Evolutionary conservation across 768 basidiomycete genomes (phyloP).

Genomic region (Podaxis rugospora): DNA sequence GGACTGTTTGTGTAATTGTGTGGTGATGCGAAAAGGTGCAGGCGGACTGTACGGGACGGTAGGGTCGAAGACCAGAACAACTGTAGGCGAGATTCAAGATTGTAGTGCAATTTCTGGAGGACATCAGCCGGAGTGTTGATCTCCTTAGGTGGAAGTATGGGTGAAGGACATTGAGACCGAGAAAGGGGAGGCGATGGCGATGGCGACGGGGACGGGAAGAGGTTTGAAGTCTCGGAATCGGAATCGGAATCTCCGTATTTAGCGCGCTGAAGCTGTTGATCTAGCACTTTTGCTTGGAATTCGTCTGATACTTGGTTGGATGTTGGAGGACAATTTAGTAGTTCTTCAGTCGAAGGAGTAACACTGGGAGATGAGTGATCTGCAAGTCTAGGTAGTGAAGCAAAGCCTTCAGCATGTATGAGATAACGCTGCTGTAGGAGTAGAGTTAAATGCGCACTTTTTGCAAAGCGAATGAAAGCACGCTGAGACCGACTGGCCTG

Average conservation of each 20-base stretch:
- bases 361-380: neutral
- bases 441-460: conserved; percentile 41
- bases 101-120: conserved; percentile 59
- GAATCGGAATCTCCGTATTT: conserved; percentile 21
- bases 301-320: conserved; percentile 42
- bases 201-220: conserved; percentile 12
- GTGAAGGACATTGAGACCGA: neutral
- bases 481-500: conserved; percentile 68
- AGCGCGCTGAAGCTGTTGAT: conserved; percentile 42
- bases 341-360: conserved; percentile 24
- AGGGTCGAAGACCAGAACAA: conserved; percentile 81
- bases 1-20: conserved; percentile 10
- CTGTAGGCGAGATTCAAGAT: conserved; percentile 71
- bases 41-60: conserved; percentile 52
- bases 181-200: conserved; percentile 19
- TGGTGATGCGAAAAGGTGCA: conserved; percentile 54
- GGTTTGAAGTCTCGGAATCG: conserved; percentile 13
- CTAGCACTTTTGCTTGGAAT: conserved; percentile 43
- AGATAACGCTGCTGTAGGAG: neutral
- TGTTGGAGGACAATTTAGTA: conserved; percentile 21
- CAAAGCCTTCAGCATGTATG: conserved; percentile 50
- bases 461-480: conserved; percentile 74
- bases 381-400: conserved; percentile 61
- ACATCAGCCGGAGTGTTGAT: conserved; percentile 21
- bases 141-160: conserved; percentile 11